Conservation (phyloP, 2,329 filamentous ascomycete genomes). For the Nemania abortiva region DNA sequence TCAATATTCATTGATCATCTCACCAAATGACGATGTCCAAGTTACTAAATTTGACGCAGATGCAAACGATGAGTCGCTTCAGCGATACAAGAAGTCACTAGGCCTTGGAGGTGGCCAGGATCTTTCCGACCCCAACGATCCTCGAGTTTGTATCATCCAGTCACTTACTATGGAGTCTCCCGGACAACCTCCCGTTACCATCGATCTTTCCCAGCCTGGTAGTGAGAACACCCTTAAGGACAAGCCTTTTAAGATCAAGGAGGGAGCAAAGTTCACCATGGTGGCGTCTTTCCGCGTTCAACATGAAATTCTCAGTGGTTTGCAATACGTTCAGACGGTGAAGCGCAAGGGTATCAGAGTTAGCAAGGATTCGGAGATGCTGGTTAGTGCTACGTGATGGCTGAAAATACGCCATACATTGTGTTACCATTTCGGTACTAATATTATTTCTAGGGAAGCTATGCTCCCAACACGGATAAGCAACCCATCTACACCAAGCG, state of each 20-base stretch:
- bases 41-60: constrained; percentile 56
- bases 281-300: constrained; percentile 94
- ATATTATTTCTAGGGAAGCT: constrained; percentile 76
- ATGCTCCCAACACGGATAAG: constrained; percentile 90
- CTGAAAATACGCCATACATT: not conserved
- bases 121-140: constrained; percentile 82
- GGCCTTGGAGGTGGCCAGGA: constrained; percentile 82
- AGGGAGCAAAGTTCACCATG: constrained; percentile 94
- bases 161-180: constrained; percentile 88
- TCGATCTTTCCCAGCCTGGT: constrained; percentile 82
- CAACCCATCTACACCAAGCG: constrained; percentile 89
- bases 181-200: constrained; percentile 85
- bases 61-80: constrained; percentile 88
- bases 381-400: constrained; percentile 69
- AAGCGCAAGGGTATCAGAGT: constrained; percentile 89
- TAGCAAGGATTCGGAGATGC: constrained; percentile 97
- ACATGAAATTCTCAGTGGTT: constrained; percentile 92
- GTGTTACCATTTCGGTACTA: constrained; percentile 38
- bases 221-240: constrained; percentile 84
- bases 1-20: constrained; percentile 20
- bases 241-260: constrained; percentile 97
- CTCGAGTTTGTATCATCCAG: constrained; percentile 92
- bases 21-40: constrained; percentile 27
- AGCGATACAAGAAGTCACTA: constrained; percentile 97
- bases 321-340: constrained; percentile 96